Base-by-base conservation (phyloP, 306 rosid species). In the Casuarina glauca region DNA sequence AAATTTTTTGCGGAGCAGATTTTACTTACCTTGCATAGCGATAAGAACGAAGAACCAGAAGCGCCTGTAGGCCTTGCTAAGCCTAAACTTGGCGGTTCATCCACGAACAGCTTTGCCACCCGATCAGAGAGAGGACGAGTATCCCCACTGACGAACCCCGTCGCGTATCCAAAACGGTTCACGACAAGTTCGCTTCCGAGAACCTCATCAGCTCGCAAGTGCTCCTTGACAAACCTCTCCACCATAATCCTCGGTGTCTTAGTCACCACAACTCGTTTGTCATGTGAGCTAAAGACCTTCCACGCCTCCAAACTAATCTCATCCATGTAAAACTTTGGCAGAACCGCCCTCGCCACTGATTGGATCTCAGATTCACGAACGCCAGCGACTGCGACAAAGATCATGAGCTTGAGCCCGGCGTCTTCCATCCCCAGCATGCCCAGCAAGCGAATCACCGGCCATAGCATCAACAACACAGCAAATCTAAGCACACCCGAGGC, bases 281-380 rank as follows among this genome's bases (percentile, higher is more conserved):
- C 86, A 6, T 63, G 75, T 1, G 79, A 55, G 55, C 90, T 80
- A 19, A 90, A 86, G 77, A 84, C 81, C 70, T 74, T 88, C 97
- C 97, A 95, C 6, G 85, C 86, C 10, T 87, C 90, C 87, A 86
- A 82, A 64, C 93, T 83, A 17, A 95, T 69, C 71, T 91, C 91
- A 35, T 93, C 97, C 90, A 93, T 87, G 74, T 78, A 89, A 75
- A 95, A 95, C 87, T 92, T 95, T 0, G 99, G 97, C 80, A 95
- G 52, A 62, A 95, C 99, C 0, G 99, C 99, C 53, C 94, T 79
- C 0, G 96, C 90, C 67, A 90, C 96, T 0, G 97, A 85, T n/a
- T 89, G 80, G 7, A 95, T 82, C 89, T 89, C 97, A 0, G 86
- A 72, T 75, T 77, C 68, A 1, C 68, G 76, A 16, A 95, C 79